A percentile compares a stretch with the other conserved stretches of the same genome.
phyloP scores from a whole-genome alignment of 148 eudicot genomes.

The Silene conica region DNA sequence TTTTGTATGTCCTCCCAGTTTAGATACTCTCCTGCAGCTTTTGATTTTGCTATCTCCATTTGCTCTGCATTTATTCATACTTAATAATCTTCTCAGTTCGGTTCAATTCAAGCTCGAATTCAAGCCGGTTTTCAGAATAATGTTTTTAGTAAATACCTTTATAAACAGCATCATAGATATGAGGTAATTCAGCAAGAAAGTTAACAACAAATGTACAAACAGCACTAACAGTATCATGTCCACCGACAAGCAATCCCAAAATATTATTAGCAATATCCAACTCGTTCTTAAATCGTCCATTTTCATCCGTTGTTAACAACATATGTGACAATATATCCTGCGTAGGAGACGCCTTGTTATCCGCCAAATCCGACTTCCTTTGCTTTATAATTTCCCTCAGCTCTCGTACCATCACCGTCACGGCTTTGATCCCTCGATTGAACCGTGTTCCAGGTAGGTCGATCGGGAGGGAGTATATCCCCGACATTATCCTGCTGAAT shows the following conservation, averaged over 20 bases:
- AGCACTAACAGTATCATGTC: conserved; percentile 27
- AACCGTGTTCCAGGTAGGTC: conserved; percentile 34
- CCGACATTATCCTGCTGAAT: conserved; percentile 10
- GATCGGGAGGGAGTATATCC: conserved; percentile 26
- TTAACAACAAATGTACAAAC: conserved; percentile 19
- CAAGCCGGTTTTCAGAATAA: too few relatives aligned
- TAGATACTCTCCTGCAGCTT: conserved; percentile 21
- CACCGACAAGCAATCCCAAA: conserved; percentile 24
- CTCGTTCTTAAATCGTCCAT: conserved; percentile 19
- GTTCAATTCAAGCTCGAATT: too few relatives aligned
- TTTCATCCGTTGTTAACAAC: conserved; percentile 5
- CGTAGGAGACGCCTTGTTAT: neutral
- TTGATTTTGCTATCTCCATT: conserved; percentile 27
- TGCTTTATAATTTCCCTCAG: conserved; percentile 20
- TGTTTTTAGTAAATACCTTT: conserved; percentile 18
- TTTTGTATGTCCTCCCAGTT: conserved; percentile 29
- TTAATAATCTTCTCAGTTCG: too few relatives aligned
- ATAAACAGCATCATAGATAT: conserved; percentile 25
- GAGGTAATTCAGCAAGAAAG: conserved; percentile 26
- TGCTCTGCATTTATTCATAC: conserved; percentile 21
- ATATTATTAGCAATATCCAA: conserved; percentile 29
- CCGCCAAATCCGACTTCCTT: conserved; percentile 27
- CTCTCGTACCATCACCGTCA: conserved; percentile 18
- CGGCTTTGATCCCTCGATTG: conserved; percentile 19
- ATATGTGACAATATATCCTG: conserved; percentile 23